A percentile compares a stretch with the other conserved stretches of the same genome.
Conservation (phyloP, 495 filamentous ascomycete genomes). For the Jackrogersella multiformis region DNA sequence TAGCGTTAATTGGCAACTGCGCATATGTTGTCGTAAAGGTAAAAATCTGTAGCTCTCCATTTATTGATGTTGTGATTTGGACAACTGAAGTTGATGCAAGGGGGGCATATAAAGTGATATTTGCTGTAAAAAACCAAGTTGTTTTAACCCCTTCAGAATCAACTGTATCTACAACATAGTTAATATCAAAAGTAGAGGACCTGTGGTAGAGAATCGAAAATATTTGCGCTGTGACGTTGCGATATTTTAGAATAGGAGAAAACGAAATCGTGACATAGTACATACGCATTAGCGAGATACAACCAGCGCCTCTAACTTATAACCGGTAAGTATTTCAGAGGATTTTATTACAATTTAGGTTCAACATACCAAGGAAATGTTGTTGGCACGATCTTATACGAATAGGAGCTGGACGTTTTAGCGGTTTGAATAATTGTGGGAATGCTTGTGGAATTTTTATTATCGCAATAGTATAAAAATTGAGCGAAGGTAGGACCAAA, state of each 20-base stretch:
- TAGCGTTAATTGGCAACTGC: neutral
- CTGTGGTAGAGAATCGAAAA: too few relatives aligned
- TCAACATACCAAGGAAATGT: conserved; percentile 20
- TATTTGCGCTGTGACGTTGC: neutral
- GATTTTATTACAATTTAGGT: neutral
- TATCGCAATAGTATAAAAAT: conserved; percentile 5
- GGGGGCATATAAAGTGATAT: neutral
- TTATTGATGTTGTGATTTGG: neutral
- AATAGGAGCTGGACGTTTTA: neutral
- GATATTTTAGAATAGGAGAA: neutral
- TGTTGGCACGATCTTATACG: neutral
- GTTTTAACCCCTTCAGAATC: neutral
- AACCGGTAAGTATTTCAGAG: neutral
- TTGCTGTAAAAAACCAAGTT: conserved; percentile 3
- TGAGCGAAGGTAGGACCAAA: neutral
- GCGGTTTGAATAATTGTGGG: neutral
- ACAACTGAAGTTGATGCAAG: conserved; percentile 16
- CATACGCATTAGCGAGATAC: neutral
- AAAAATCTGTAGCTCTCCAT: neutral
- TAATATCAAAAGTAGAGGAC: neutral
- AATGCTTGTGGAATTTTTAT: neutral
- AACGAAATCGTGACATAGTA: neutral
- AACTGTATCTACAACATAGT: conserved; percentile 1
- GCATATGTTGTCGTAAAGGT: conserved; percentile 19
- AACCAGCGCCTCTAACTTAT: neutral